Conservation (phyloP, 768 basidiomycete species). For the Lepiota brunneoincarnata region DNA sequence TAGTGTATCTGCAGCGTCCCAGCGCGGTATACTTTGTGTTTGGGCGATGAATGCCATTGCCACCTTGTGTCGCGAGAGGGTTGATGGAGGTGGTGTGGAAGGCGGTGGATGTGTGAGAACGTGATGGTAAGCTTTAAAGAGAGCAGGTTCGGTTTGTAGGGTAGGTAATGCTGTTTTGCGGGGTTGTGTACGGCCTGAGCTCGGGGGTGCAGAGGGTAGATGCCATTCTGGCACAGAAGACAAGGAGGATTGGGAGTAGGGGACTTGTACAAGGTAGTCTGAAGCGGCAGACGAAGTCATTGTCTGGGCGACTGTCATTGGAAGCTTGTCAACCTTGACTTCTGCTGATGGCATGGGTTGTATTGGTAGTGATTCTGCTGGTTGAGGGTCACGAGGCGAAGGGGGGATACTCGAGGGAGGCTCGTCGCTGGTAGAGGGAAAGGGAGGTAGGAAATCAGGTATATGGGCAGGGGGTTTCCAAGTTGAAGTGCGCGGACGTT, state of each 20-base stretch:
- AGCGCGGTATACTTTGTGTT: slow-evolving; percentile 54
- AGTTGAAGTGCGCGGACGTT: slow-evolving; percentile 51
- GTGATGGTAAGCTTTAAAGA: slow-evolving; percentile 72
- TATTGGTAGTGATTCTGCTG: slow-evolving; percentile 32
- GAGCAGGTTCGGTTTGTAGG: slow-evolving; percentile 60
- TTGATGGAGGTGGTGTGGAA: slow-evolving; percentile 42
- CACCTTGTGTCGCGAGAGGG: slow-evolving; percentile 70
- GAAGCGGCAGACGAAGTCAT: slow-evolving; percentile 53
- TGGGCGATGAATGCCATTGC: slow-evolving; percentile 66
- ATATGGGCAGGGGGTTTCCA: slow-evolving; percentile 67
- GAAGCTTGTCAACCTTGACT: slow-evolving; percentile 32
- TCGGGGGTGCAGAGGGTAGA: slow-evolving; percentile 44
- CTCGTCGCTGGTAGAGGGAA: slow-evolving; percentile 52
- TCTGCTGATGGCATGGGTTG: slow-evolving; percentile 18
- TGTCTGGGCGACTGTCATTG: slow-evolving; percentile 39
- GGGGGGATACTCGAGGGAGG: slow-evolving; percentile 26
- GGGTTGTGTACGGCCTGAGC: slow-evolving; percentile 15
- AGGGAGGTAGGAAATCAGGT: slow-evolving; percentile 67
- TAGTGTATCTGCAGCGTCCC: slow-evolving; percentile 68
- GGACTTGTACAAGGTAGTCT: slow-evolving; percentile 69
- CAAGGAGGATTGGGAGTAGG: slow-evolving; percentile 73
- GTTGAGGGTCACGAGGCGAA: slow-evolving; percentile 26
- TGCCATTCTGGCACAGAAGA: slow-evolving; percentile 68
- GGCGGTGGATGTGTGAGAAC: slow-evolving; percentile 71
- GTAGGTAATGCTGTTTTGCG: slow-evolving; percentile 33